These are phyloP conservation scores for Cyamopsis tetragonoloba DNA, from an alignment of 306 rosid species.

Conservation along the genomic window DNA sequence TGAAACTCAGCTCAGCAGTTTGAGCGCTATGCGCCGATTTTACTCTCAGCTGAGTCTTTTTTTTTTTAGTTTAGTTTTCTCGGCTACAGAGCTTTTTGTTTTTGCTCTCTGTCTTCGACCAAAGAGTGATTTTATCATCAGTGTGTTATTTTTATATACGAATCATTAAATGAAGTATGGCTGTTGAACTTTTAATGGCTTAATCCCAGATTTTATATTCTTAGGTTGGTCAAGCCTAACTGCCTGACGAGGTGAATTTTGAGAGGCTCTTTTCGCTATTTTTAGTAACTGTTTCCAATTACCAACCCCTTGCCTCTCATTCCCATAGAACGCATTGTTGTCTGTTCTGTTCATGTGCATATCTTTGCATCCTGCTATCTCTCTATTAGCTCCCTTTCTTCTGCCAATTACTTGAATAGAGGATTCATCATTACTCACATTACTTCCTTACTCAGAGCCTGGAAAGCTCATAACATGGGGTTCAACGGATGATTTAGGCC, in stretches of 20 bases:
- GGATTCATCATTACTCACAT: background rate
- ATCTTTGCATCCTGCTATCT: background rate
- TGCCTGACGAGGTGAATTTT: background rate
- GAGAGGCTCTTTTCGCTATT: background rate
- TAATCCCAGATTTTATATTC: background rate
- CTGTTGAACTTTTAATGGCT: background rate
- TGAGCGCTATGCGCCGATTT: background rate
- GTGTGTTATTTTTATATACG: too few relatives aligned
- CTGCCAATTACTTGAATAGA: background rate
- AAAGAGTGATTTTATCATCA: background rate
- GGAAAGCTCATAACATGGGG: conserved; percentile 92
- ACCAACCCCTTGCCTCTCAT: conserved; percentile 2
- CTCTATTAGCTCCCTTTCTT: background rate
- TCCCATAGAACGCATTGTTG: background rate
- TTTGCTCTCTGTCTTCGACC: background rate
- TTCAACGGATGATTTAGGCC: conserved; percentile 84
- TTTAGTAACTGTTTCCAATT: background rate
- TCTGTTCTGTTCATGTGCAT: background rate
- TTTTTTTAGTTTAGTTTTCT: too few relatives aligned
- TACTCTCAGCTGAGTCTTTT: background rate
- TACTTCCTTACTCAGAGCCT: conserved; percentile 40
- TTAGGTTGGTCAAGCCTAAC: background rate
- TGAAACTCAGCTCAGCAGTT: background rate
- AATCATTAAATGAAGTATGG: background rate
- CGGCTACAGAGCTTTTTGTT: too few relatives aligned